Percentiles rank a stretch among this genome's conserved stretches.
phyloP scores from a whole-genome alignment of 352 stramenopile species.

The Phytophthora sp. region DNA sequence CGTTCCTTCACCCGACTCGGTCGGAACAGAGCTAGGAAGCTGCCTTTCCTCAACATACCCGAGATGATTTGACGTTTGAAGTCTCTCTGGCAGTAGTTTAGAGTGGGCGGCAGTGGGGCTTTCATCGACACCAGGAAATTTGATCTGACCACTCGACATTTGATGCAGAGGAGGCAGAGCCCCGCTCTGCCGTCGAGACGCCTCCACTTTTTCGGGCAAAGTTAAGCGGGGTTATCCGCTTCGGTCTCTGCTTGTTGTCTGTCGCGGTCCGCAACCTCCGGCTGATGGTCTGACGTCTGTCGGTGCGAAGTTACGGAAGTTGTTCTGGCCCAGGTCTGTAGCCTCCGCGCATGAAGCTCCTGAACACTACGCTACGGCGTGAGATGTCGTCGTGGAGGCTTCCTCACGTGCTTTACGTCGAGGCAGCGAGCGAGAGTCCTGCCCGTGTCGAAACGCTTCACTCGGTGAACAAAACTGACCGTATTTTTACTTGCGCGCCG shows the following conservation, averaged over 20 bases:
- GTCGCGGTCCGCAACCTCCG: neutral
- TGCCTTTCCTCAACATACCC: neutral
- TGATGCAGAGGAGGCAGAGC: constrained; percentile 25
- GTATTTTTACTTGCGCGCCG: neutral
- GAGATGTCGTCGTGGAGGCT: constrained; percentile 6
- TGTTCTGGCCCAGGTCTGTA: constrained; percentile 4
- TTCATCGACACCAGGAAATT: constrained; percentile 6
- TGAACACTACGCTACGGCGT: neutral
- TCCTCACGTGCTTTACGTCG: neutral
- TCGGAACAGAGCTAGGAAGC: neutral
- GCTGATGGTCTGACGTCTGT: neutral
- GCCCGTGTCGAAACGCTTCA: neutral
- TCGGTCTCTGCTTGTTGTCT: neutral
- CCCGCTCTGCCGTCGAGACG: neutral
- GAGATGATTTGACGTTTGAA: constrained; percentile 9
- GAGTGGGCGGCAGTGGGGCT: neutral
- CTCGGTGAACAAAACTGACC: constrained; percentile 15
- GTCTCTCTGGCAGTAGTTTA: constrained; percentile 1
- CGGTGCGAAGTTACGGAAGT: constrained; percentile 5
- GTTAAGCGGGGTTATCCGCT: constrained; percentile 8
- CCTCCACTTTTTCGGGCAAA: constrained; percentile 13
- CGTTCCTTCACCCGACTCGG: neutral
- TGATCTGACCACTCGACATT: constrained; percentile 19
- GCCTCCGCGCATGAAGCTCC: constrained; percentile 30
- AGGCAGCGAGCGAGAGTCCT: neutral